Percentiles rank a stretch among this genome's conserved stretches.
These are phyloP conservation scores for Aspergillus felis DNA, from an alignment of 2,329 filamentous ascomycete species.

Conservation along the genomic window DNA sequence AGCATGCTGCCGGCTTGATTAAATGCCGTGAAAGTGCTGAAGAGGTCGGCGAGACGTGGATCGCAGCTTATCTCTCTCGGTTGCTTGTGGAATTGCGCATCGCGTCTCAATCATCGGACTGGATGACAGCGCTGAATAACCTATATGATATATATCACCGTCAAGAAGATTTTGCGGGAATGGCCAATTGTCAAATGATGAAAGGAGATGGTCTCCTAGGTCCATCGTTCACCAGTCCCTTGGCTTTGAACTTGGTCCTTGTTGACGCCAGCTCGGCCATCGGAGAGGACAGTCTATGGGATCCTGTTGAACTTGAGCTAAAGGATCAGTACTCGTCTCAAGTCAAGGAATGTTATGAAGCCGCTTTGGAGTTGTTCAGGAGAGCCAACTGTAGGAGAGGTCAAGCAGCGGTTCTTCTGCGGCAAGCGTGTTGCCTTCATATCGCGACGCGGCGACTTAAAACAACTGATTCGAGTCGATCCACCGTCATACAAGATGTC, in stretches of 20 bases:
- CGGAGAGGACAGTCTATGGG: constrained; percentile 11
- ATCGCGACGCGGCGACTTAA: constrained; percentile 5
- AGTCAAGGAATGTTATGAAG: constrained; percentile 11
- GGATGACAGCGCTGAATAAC: constrained; percentile 4
- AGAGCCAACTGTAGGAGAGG: constrained; percentile 13
- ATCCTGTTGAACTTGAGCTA: constrained; percentile 11
- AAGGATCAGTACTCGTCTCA: constrained; percentile 8
- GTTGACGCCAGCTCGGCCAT: constrained; percentile 5
- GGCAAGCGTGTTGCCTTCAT: constrained; percentile 20
- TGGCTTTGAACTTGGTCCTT: constrained; percentile 17
- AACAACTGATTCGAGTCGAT: not conserved
- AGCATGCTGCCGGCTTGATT: not conserved
- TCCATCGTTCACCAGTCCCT: constrained; percentile 19
- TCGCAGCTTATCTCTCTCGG: constrained; percentile 11
- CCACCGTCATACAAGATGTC: not conserved
- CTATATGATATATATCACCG: constrained; percentile 9
- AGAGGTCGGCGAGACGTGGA: not conserved
- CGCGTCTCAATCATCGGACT: constrained; percentile 9
- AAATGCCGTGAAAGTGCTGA: constrained; percentile 9
- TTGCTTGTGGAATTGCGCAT: constrained; percentile 16
- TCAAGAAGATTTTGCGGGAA: constrained; percentile 12
- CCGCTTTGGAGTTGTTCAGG: constrained; percentile 12
- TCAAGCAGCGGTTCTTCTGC: constrained; percentile 17
- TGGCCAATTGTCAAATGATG: constrained; percentile 19
- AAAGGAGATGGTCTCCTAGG: constrained; percentile 17